Base-by-base conservation (phyloP, 768 basidiomycete species). In the Suillus spraguei region DNA sequence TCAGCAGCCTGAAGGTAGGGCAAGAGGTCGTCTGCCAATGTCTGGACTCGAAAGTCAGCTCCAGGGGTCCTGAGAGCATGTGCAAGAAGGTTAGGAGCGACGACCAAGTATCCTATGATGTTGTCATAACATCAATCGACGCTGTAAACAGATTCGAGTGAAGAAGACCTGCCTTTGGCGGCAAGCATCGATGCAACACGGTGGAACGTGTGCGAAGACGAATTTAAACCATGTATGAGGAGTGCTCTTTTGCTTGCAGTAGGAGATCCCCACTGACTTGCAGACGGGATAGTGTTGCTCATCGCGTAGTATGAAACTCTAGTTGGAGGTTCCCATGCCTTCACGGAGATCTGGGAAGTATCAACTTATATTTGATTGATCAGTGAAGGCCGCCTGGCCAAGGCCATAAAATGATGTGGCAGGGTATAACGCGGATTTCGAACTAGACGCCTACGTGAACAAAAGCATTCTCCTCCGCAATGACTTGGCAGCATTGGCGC, bases 61-160 rank as follows among this genome's bases (percentile, higher is more conserved):
- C 38, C 58, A 16, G 64, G 59, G 17, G 8, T 24, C 0, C 6
- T 32, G 20, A 69, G 66, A 41, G 65, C 70, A 20, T 74, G 74
- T 8, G 67, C 69, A 20, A 72, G 66, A 2, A 69, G 36, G 47
- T 71, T 71, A 10, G 72, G 72, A 16, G 70, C 72, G 0, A 39
- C 65, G 39, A 74, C 70, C 36, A 67, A 65, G 38, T 67, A 72
- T 36, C 70, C 74, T 74, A 63, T 54, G 22, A n/a, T 28, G 20
- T 59, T 32, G 11, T 24, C 22, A 22, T 24, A n/a, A n/a, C n/a
- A n/a, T n/a, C n/a, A n/a, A n/a, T n/a, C n/a, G n/a, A n/a, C n/a
- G n/a, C 41, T 33, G 36, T 39, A 32, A 42, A 22, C 11, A 6
- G 16, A 11, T 22, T 42, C 20, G 3, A 36, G 28, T 36, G 10